A percentile compares a stretch with the other conserved stretches of the same genome.
Evolutionary conservation across 495 filamentous ascomycete genomes (phyloP).

Genomic region (Pyronema omphalodes): DNA sequence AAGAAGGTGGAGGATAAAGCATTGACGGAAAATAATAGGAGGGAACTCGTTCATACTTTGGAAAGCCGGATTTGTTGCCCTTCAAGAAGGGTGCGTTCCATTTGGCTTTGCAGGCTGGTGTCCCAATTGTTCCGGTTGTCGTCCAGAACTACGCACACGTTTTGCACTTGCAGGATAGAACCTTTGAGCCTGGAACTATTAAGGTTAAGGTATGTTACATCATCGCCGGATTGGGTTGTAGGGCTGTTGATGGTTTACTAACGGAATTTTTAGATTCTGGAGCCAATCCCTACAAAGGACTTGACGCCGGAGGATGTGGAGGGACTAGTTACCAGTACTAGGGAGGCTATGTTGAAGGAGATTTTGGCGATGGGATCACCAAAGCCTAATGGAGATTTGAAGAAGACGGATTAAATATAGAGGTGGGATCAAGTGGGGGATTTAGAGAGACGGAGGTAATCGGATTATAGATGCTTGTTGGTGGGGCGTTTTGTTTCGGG

Average conservation of each 20-base stretch:
- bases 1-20: neutral
- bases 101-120: slow-evolving; percentile 79
- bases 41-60: slow-evolving; percentile 77
- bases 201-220: slow-evolving; percentile 51
- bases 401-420: neutral
- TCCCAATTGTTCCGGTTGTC: slow-evolving; percentile 79
- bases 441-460: too few relatives aligned
- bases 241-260: slow-evolving; percentile 1
- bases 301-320: slow-evolving; percentile 70
- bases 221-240: neutral
- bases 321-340: slow-evolving; percentile 46
- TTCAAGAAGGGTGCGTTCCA: slow-evolving; percentile 99
- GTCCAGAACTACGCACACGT: slow-evolving; percentile 75
- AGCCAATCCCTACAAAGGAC: slow-evolving; percentile 65
- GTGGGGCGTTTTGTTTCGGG: too few relatives aligned
- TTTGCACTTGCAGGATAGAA: slow-evolving; percentile 45
- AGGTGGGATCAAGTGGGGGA: too few relatives aligned
- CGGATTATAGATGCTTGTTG: too few relatives aligned
- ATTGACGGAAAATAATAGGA: slow-evolving; percentile 28
- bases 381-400: neutral
- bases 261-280: slow-evolving; percentile 33
- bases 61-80: slow-evolving; percentile 57
- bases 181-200: slow-evolving; percentile 59
- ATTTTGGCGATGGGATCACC: slow-evolving; percentile 35
- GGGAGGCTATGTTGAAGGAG: slow-evolving; percentile 64